Conservation (phyloP, 208 protist species). For the Herpetomonas samuelpessoai region DNA sequence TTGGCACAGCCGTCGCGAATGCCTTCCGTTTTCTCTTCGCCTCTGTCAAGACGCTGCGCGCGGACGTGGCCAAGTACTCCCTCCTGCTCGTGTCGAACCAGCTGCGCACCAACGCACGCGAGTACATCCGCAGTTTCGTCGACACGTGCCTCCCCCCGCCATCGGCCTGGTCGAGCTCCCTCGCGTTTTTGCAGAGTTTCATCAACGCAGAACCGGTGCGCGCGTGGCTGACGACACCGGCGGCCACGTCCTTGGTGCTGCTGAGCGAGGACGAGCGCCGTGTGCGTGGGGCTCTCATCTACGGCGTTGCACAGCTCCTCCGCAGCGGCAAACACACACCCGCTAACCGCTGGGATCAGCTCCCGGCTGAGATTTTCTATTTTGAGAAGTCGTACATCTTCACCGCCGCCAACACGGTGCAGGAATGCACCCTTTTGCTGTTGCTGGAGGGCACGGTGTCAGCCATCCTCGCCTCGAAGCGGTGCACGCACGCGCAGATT, state of each 20-base stretch:
- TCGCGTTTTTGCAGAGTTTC: conserved; percentile 51
- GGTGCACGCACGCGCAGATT: conserved; percentile 28
- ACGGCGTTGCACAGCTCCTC: conserved; percentile 56
- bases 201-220: conserved; percentile 37
- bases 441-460: conserved; percentile 71
- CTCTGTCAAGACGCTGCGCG: conserved; percentile 50
- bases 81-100: conserved; percentile 52
- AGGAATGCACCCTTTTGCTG: conserved; percentile 66
- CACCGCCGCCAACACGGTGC: conserved; percentile 73
- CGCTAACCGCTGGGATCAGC: conserved; percentile 60
- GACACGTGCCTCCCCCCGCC: conserved; percentile 47
- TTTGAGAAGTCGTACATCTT: conserved; percentile 82
- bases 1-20: conserved; percentile 60
- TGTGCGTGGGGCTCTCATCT: conserved; percentile 57
- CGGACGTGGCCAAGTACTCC: conserved; percentile 66
- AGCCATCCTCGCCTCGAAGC: conserved; percentile 48
- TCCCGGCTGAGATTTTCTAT: conserved; percentile 72
- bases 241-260: conserved; percentile 30
- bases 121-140: conserved; percentile 76
- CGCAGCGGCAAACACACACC: conserved; percentile 42
- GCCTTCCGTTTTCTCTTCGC: conserved; percentile 68
- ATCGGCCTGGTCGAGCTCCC: conserved; percentile 47
- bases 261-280: conserved; percentile 40
- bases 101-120: conserved; percentile 56
- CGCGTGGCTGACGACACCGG: conserved; percentile 26